Percentiles rank a stretch among this genome's conserved stretches.
Evolutionary conservation across 106 monocot genomes (phyloP).

Genomic region (Dioscorea alata): DNA sequence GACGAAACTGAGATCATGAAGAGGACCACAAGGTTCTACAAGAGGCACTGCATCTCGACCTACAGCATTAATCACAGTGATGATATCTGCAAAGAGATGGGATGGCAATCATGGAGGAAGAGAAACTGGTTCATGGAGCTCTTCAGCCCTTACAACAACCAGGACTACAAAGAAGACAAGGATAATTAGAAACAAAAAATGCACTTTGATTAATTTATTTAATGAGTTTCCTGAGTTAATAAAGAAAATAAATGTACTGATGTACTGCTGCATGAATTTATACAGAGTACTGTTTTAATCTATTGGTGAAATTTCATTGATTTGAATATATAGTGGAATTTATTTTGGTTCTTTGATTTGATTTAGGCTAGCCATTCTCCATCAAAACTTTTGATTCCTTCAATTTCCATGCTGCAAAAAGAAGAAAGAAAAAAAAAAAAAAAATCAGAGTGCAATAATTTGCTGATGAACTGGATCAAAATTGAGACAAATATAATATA

Average conservation of each 20-base stretch:
- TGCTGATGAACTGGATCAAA: too few species aligned
- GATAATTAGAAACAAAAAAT: neutral
- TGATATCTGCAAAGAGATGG: constrained; percentile 86
- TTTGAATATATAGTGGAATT: neutral
- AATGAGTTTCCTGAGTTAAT: neutral
- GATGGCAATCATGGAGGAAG: constrained; percentile 64
- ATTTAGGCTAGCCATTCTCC: neutral
- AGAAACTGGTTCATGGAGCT: constrained; percentile 57
- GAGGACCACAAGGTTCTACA: constrained; percentile 76
- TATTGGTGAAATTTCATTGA: neutral
- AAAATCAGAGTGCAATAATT: too few species aligned
- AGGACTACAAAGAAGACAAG: constrained; percentile 59
- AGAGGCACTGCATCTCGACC: constrained; percentile 87
- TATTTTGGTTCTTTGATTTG: neutral
- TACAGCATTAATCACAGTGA: constrained; percentile 94
- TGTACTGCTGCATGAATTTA: neutral
- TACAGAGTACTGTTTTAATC: neutral
- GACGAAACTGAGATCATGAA: constrained; percentile 65
- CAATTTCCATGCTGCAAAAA: too few species aligned
- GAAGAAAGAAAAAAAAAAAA: too few species aligned
- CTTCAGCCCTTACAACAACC: constrained; percentile 70
- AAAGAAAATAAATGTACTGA: too few species aligned
- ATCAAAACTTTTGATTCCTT: too few species aligned
- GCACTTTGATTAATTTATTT: neutral
- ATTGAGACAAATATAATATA: too few species aligned